phyloP scores from a whole-genome alignment of 768 basidiomycete genomes.

The Lentinus brumalis region DNA sequence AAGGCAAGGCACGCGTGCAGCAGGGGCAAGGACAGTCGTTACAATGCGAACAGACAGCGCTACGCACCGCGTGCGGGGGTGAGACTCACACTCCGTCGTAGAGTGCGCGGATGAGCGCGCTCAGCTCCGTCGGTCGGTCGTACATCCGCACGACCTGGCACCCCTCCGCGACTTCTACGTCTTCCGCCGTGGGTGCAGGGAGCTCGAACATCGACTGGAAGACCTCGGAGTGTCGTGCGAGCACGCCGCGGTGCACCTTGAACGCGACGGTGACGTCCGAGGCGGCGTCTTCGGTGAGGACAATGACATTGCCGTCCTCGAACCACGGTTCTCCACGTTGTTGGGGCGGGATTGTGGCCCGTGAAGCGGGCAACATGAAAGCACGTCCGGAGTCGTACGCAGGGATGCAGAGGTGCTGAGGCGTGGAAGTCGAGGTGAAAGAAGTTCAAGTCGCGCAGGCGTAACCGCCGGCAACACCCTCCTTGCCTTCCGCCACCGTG shows the following conservation, averaged over 20 bases:
- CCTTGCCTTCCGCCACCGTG: conserved; percentile 3
- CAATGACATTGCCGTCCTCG: conserved; percentile 60
- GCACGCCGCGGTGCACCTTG: conserved; percentile 49
- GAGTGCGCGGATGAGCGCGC: conserved; percentile 51
- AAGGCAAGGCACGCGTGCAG: neutral
- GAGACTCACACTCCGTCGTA: conserved; percentile 58
- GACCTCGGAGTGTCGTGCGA: conserved; percentile 57
- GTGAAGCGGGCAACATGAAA: neutral
- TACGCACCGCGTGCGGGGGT: conserved; percentile 6
- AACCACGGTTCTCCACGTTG: conserved; percentile 53
- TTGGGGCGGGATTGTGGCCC: neutral
- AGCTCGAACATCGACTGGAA: conserved; percentile 58
- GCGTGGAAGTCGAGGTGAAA: neutral
- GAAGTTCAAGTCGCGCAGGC: neutral
- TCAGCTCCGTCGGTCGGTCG: conserved; percentile 51
- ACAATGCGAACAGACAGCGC: conserved; percentile 6
- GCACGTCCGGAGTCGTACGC: neutral
- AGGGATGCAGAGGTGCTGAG: neutral
- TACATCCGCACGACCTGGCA: conserved; percentile 57
- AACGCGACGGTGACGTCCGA: conserved; percentile 40
- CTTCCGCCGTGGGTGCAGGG: conserved; percentile 34
- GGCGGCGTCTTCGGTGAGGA: conserved; percentile 43
- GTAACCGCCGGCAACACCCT: neutral
- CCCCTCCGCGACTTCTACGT: conserved; percentile 42
- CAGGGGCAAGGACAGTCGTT: neutral